phyloP scores from a whole-genome alignment of 306 rosid genomes.

The Begonia masoniana region DNA sequence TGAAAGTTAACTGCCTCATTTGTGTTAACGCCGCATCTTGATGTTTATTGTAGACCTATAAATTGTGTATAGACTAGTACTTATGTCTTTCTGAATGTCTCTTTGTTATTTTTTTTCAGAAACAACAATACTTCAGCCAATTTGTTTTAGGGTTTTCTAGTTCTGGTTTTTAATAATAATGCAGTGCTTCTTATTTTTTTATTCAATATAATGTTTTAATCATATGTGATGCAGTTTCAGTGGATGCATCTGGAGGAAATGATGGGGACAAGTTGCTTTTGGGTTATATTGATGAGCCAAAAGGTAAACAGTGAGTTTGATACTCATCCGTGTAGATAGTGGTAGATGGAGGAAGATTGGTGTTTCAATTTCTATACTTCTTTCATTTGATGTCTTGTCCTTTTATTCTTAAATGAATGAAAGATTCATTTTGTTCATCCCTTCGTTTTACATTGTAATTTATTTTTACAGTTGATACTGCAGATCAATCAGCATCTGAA shows the following conservation, averaged over 20 bases:
- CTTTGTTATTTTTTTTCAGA: background rate
- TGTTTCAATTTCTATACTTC: background rate
- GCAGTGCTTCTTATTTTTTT: background rate
- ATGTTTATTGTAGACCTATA: too few relatives aligned
- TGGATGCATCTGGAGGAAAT: slow-evolving; percentile 27
- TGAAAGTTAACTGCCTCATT: too few relatives aligned
- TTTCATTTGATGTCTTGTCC: background rate
- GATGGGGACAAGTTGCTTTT: slow-evolving; percentile 27
- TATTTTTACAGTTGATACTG: slow-evolving; percentile 6
- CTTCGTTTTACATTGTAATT: slow-evolving; percentile 3
- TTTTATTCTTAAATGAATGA: background rate
- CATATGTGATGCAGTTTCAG: background rate
- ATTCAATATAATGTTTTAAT: background rate
- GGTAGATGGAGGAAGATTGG: background rate
- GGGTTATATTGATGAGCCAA: slow-evolving; percentile 30
- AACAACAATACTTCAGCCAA: too few relatives aligned
- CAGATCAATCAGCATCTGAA: slow-evolving; percentile 33
- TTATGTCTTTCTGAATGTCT: background rate
- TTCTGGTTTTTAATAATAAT: too few relatives aligned
- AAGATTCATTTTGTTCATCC: background rate
- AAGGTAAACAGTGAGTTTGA: slow-evolving; percentile 18
- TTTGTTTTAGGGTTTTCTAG: too few relatives aligned
- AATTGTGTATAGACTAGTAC: too few relatives aligned
- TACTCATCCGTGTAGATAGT: too few relatives aligned
- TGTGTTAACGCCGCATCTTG: too few relatives aligned